These are phyloP conservation scores for Saturnispora serradocipensis DNA, from an alignment of 805 yeast species.

Conservation along the genomic window DNA sequence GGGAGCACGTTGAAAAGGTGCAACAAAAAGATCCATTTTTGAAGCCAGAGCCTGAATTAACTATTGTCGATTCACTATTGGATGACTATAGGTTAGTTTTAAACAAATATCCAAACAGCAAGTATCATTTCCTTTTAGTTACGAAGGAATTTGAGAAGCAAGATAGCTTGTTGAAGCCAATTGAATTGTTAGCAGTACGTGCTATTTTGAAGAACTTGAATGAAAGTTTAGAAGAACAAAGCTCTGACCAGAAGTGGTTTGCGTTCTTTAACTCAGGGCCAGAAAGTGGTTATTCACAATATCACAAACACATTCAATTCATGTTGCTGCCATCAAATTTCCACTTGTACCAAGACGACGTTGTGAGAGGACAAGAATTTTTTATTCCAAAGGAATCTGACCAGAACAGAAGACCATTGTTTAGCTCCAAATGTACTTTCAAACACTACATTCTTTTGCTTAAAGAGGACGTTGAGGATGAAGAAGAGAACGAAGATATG, in stretches of 20 bases:
- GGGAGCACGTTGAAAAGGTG: slow-evolving; percentile 25
- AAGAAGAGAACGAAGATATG: slow-evolving; percentile 43
- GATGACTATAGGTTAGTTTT: slow-evolving; percentile 54
- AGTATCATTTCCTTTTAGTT: slow-evolving; percentile 69
- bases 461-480: slow-evolving; percentile 29
- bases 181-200: slow-evolving; percentile 57
- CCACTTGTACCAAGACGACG: slow-evolving; percentile 45
- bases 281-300: slow-evolving; percentile 87
- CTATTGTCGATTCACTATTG: slow-evolving; percentile 46
- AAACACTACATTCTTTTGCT: slow-evolving; percentile 77
- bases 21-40: slow-evolving; percentile 60
- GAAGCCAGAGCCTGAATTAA: slow-evolving; percentile 67
- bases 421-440: slow-evolving; percentile 54
- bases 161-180: slow-evolving; percentile 56
- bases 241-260: slow-evolving; percentile 42
- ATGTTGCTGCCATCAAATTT: slow-evolving; percentile 57
- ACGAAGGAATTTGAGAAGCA: slow-evolving; percentile 71
- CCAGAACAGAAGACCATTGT: slow-evolving; percentile 46
- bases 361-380: slow-evolving; percentile 36
- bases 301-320: slow-evolving; percentile 88
- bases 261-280: slow-evolving; percentile 88
- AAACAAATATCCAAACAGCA: slow-evolving; percentile 80
- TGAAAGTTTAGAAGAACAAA: slow-evolving; percentile 23
- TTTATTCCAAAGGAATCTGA: slow-evolving; percentile 42
- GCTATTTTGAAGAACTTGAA: slow-evolving; percentile 44